Percentiles rank a stretch among this genome's conserved stretches.
phyloP scores from a whole-genome alignment of 169 alveolate species.

The Eimeria maxima region DNA sequence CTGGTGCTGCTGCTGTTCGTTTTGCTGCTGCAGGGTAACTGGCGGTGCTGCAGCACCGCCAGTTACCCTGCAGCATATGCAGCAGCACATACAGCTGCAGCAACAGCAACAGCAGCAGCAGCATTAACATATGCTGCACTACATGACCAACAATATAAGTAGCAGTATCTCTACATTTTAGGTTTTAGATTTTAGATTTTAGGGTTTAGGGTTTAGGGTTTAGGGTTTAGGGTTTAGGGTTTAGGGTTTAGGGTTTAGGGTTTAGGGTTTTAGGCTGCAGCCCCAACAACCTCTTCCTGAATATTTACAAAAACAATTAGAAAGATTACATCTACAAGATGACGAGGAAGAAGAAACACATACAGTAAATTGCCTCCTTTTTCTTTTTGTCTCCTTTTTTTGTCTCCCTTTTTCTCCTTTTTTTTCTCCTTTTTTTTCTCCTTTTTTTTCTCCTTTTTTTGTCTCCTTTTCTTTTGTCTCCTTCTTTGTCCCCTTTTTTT shows the following conservation, averaged over 20 bases:
- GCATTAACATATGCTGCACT: no score
- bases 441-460: no score
- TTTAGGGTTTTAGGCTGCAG: not conserved
- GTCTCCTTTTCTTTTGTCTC: not conserved
- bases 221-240: slow-evolving; percentile 10
- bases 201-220: not conserved
- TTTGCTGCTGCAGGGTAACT: not conserved
- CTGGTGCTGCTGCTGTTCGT: not conserved
- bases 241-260: slow-evolving; percentile 19
- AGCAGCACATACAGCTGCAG: not conserved
- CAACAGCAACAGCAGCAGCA: not conserved
- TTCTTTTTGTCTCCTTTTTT: no score
- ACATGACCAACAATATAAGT: not conserved
- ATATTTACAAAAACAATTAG: not conserved
- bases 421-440: no score
- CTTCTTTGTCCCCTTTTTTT: not conserved
- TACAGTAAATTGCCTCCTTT: not conserved
- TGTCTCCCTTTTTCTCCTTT: no score
- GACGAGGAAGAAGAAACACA: not conserved
- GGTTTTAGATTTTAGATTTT: not conserved
- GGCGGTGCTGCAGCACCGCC: slow-evolving; percentile 7
- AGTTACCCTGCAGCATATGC: not conserved
- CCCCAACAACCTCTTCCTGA: not conserved
- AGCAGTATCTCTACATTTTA: not conserved
- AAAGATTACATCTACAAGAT: not conserved